Conservation (phyloP, 257 asterid species). For the Knoxia roxburghii region DNA sequence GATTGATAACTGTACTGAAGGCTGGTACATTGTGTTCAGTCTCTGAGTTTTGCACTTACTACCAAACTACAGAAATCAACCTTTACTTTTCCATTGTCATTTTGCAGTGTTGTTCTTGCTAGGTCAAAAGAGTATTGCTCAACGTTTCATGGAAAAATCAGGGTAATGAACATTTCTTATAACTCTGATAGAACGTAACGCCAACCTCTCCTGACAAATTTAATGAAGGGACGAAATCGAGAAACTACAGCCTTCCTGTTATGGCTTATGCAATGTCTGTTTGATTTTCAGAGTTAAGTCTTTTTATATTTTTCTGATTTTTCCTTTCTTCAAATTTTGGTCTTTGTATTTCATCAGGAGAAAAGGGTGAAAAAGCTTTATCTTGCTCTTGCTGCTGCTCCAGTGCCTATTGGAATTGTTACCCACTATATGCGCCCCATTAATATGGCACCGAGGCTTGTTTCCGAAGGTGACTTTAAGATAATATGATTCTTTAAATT, state of each 20-base stretch:
- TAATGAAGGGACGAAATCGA: not conserved
- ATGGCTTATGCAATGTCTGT: too few relatives aligned
- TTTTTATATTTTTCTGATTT: not conserved
- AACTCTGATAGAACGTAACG: not conserved
- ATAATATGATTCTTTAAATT: not conserved
- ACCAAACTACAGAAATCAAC: constrained; percentile 6
- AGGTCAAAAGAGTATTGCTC: constrained; percentile 87
- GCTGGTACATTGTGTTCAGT: constrained; percentile 53
- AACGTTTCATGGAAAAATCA: constrained; percentile 79
- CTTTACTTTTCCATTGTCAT: constrained; percentile 19
- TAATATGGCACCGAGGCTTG: constrained; percentile 81
- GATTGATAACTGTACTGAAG: constrained; percentile 95
- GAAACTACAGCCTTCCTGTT: not conserved
- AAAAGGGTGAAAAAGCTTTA: constrained; percentile 83
- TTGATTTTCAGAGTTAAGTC: not conserved
- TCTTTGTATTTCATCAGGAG: constrained; percentile 44
- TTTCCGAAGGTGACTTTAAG: constrained; percentile 53
- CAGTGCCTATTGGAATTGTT: constrained; percentile 63
- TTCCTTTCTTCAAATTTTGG: not conserved
- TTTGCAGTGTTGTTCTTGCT: constrained; percentile 76
- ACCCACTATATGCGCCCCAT: constrained; percentile 93
- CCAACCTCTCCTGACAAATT: not conserved
- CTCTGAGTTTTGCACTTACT: constrained; percentile 11
- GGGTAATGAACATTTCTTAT: constrained; percentile 49
- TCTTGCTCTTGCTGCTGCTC: constrained; percentile 89